phyloP scores from a whole-genome alignment of 371 early-diverging fungal genomes.

The Rhizomucor pusillus region DNA sequence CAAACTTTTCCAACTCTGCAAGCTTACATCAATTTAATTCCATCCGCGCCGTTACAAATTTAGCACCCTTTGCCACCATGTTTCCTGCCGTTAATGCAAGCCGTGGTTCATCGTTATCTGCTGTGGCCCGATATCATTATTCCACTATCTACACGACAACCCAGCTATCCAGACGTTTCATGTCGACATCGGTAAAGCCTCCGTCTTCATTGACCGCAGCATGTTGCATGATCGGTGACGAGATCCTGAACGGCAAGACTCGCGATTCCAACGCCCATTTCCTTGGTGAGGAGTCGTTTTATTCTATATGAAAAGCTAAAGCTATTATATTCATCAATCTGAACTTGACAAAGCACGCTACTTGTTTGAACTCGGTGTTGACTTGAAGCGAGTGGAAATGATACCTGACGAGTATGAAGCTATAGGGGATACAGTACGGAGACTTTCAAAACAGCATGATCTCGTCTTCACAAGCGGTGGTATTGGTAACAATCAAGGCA shows the following conservation, averaged over 20 bases:
- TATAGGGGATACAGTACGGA: conserved; percentile 53
- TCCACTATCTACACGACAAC: too few relatives aligned
- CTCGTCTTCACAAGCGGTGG: conserved; percentile 75
- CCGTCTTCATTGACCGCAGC: conserved; percentile 29
- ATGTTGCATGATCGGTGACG: conserved; percentile 61
- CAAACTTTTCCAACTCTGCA: too few relatives aligned
- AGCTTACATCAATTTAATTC: too few relatives aligned
- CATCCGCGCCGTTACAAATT: too few relatives aligned
- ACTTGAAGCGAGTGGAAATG: conserved; percentile 57
- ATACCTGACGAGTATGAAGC: conserved; percentile 55
- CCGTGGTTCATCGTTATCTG: too few relatives aligned
- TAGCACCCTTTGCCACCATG: too few relatives aligned
- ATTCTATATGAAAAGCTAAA: neutral
- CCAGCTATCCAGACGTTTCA: neutral
- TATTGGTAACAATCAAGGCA: too few relatives aligned
- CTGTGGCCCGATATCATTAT: too few relatives aligned
- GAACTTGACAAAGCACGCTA: conserved; percentile 38
- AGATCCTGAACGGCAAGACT: conserved; percentile 74
- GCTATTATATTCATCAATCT: neutral
- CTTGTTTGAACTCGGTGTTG: conserved; percentile 61
- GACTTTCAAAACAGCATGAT: conserved; percentile 51
- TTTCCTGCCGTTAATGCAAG: too few relatives aligned
- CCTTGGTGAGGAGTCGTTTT: conserved; percentile 34
- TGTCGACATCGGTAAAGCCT: neutral
- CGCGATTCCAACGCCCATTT: conserved; percentile 64